Percentiles rank a stretch among this genome's conserved stretches.
Conservation (phyloP, 2,329 filamentous ascomycete genomes). For the Colletotrichum sp. region DNA sequence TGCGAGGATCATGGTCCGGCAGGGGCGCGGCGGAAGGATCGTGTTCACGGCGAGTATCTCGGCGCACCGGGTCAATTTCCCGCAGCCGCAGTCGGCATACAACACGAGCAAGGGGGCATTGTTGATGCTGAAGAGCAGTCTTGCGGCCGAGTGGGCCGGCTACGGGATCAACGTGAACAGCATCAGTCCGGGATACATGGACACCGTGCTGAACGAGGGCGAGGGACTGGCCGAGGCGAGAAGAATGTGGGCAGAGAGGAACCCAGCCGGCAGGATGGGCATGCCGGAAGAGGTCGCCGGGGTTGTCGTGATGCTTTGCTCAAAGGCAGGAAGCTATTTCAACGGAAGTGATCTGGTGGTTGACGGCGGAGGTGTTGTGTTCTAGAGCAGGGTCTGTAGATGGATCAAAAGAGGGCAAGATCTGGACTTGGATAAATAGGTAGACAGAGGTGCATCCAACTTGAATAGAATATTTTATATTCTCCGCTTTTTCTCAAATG, state of each 20-base stretch:
- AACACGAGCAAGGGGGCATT: slow-evolving; percentile 76
- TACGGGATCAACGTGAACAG: slow-evolving; percentile 75
- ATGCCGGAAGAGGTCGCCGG: slow-evolving; percentile 67
- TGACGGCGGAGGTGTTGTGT: slow-evolving; percentile 54
- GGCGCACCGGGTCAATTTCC: slow-evolving; percentile 72
- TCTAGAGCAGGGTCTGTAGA: no score
- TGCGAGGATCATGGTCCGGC: slow-evolving; percentile 56
- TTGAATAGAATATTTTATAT: neutral
- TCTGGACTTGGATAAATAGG: neutral
- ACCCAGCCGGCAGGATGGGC: slow-evolving; percentile 71
- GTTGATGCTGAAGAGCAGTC: slow-evolving; percentile 63
- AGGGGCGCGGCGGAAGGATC: slow-evolving; percentile 63
- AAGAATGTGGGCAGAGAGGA: slow-evolving; percentile 61
- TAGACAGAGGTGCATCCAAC: neutral
- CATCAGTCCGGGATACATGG: slow-evolving; percentile 78
- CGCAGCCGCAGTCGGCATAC: slow-evolving; percentile 75
- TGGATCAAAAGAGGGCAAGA: neutral
- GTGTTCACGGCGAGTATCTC: slow-evolving; percentile 72
- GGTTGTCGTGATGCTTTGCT: slow-evolving; percentile 64
- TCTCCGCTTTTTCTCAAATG: neutral
- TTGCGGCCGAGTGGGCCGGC: slow-evolving; percentile 76
- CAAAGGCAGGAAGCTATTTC: slow-evolving; percentile 69
- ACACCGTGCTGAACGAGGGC: slow-evolving; percentile 75
- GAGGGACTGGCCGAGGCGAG: slow-evolving; percentile 59
- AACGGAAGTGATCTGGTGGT: slow-evolving; percentile 70